Conservation (phyloP, 2,329 filamentous ascomycete genomes). For the Monosporascus sp. region DNA sequence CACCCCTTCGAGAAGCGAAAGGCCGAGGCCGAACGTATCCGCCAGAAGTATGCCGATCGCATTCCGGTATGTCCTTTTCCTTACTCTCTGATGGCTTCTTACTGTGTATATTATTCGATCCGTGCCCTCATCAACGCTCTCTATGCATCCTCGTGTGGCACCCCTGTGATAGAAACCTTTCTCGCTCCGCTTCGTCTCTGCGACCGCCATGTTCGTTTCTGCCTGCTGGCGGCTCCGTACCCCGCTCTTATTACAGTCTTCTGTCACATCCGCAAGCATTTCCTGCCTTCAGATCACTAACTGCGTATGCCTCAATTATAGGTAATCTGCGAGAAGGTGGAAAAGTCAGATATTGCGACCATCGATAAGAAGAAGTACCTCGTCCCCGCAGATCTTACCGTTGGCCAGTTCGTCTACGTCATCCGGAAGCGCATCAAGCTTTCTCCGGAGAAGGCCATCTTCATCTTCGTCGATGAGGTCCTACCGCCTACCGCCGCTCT, state of each 20-base stretch:
- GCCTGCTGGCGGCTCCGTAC: not conserved
- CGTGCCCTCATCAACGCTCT: not conserved
- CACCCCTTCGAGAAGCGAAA: conserved; percentile 99
- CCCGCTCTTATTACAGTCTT: not conserved
- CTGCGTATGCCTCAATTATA: conserved; percentile 31
- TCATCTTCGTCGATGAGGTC: conserved; percentile 99
- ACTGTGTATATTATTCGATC: too few species aligned
- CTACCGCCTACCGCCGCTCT: conserved; percentile 92
- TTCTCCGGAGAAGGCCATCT: conserved; percentile 98
- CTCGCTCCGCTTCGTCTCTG: not conserved
- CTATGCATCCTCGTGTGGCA: not conserved
- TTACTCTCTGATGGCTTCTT: not conserved
- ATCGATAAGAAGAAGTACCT: conserved; percentile 99
- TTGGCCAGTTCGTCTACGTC: conserved; percentile 99
- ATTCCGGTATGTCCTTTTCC: conserved; percentile 74
- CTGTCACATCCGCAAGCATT: not conserved
- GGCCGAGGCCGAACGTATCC: conserved; percentile 98
- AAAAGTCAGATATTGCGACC: conserved; percentile 98
- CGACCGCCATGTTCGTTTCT: too few species aligned
- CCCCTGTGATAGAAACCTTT: not conserved
- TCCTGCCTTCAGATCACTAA: conserved; percentile 11
- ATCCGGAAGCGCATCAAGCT: conserved; percentile 99
- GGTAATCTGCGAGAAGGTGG: conserved; percentile 99
- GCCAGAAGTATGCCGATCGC: conserved; percentile 97
- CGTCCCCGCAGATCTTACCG: conserved; percentile 93